Conservation (phyloP, 2,329 filamentous ascomycete species). For the Dactylellina sp. region DNA sequence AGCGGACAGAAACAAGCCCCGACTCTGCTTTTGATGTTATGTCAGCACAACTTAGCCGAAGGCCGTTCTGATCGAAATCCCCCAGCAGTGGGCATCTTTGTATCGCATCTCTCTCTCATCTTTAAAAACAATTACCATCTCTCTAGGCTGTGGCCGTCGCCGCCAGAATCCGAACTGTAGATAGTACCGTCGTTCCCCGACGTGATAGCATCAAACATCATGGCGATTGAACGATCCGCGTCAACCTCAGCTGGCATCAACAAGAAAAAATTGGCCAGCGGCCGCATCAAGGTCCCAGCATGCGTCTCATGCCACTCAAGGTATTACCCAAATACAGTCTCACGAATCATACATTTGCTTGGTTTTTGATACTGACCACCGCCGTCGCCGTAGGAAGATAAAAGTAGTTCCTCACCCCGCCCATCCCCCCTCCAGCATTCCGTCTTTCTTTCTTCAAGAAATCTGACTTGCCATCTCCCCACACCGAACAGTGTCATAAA, state of each 20-base stretch:
- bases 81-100: constrained; percentile 14
- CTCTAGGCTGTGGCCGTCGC: constrained; percentile 5
- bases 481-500: constrained; percentile 35
- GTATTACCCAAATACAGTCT: constrained; percentile 10
- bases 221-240: constrained; percentile 52
- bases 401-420: no score
- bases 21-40: constrained; percentile 39
- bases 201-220: constrained; percentile 10
- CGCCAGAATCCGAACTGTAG: constrained; percentile 15
- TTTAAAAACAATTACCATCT: no score
- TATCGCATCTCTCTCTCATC: constrained; percentile 10
- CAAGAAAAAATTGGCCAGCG: constrained; percentile 41
- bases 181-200: not conserved
- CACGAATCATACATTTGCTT: not conserved
- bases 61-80: constrained; percentile 13
- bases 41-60: constrained; percentile 45
- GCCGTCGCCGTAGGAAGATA: constrained; percentile 34
- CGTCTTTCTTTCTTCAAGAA: no score
- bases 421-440: not conserved
- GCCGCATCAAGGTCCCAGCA: constrained; percentile 53
- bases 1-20: constrained; percentile 40
- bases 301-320: constrained; percentile 55
- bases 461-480: constrained; percentile 14
- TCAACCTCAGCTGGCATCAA: constrained; percentile 30
- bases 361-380: constrained; percentile 15